Base-by-base conservation (phyloP, 2,329 filamentous ascomycete species). In the Penicillium nordicum region DNA sequence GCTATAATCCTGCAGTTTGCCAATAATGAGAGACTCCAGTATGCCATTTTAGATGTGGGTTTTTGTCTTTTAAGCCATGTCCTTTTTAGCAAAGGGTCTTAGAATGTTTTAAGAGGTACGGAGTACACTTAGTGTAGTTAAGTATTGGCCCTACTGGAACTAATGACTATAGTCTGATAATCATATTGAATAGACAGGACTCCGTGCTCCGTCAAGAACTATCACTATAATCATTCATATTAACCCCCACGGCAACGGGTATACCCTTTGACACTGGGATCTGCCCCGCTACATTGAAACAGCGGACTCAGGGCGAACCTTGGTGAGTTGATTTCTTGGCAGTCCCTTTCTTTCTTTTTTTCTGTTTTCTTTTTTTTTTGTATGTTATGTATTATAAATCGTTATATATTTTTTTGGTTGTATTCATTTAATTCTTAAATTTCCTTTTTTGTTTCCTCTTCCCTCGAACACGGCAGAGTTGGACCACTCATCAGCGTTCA, bases 201-300 rank as follows among this genome's bases (percentile, higher is more conserved):
- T 25, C 40, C 3, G 8, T 25, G 11, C 38, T 41, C 11, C 12
- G 18, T 25, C 21, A 43, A 45, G 50, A 45, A 52, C 49, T 36
- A 51, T 44, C 16, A 41, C 34, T 48, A 50, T 55, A 25, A 40
- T 43, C 27, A 49, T 54, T 49, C 46, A 54, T 61, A 64, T 64
- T 63, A 62, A 65, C 45, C 45, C 52, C 65, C 49, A 51, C 38
- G 63, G 61, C 63, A 64, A 64, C 64, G 66, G 67, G 65, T 68
- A 66, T 66, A 66, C 63, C 66, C 69, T 68, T 69, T 69, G 67
- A 69, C 65, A 63, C 58, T 68, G 62, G 64, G 64, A 69, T 67
- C 66, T 65, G 68, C 69, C 69, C 69, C 69, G 69, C 69, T 66
- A 62, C 67, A 61, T 65, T 70, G 69, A 69, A 70, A 70, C 68